A percentile compares a stretch with the other conserved stretches of the same genome.
Conservation (phyloP, 352 stramenopile genomes). For the Globisporangium splendens region DNA sequence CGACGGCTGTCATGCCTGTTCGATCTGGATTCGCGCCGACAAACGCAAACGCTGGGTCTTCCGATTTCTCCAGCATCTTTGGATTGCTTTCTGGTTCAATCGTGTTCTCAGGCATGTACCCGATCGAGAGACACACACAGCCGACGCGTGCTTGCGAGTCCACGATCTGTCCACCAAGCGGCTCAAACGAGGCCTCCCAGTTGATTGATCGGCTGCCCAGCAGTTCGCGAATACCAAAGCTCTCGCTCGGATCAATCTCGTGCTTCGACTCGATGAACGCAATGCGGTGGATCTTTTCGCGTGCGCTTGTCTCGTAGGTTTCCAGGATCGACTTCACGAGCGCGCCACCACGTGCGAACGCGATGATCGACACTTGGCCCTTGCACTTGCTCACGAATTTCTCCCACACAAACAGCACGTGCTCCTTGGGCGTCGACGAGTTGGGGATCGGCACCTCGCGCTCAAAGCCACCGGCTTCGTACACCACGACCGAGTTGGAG, state of each 20-base stretch:
- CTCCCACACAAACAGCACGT: constrained; percentile 88
- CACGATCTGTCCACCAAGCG: constrained; percentile 81
- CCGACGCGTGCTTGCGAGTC: constrained; percentile 83
- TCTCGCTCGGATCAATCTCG: constrained; percentile 80
- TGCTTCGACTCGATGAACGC: constrained; percentile 88
- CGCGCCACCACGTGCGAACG: constrained; percentile 74
- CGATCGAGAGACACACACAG: constrained; percentile 83
- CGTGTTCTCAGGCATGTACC: constrained; percentile 59
- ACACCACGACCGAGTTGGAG: constrained; percentile 84
- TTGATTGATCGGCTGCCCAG: constrained; percentile 85
- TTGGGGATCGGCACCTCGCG: constrained; percentile 82
- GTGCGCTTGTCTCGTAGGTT: constrained; percentile 64
- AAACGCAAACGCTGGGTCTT: constrained; percentile 82
- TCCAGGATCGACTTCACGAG: constrained; percentile 85
- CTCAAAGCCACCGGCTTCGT: constrained; percentile 85
- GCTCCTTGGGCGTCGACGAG: constrained; percentile 79
- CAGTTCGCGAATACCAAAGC: constrained; percentile 70
- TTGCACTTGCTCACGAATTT: constrained; percentile 78
- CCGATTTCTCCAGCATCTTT: constrained; percentile 71
- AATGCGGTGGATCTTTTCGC: constrained; percentile 80
- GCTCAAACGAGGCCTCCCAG: constrained; percentile 83
- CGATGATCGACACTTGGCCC: constrained; percentile 82
- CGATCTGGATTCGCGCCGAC: constrained; percentile 70
- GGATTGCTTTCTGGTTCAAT: constrained; percentile 60
- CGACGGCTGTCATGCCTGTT: constrained; percentile 84